Evolutionary conservation across 164 flowering plant species (phyloP).

Genomic region (Magnolia officinalis): DNA sequence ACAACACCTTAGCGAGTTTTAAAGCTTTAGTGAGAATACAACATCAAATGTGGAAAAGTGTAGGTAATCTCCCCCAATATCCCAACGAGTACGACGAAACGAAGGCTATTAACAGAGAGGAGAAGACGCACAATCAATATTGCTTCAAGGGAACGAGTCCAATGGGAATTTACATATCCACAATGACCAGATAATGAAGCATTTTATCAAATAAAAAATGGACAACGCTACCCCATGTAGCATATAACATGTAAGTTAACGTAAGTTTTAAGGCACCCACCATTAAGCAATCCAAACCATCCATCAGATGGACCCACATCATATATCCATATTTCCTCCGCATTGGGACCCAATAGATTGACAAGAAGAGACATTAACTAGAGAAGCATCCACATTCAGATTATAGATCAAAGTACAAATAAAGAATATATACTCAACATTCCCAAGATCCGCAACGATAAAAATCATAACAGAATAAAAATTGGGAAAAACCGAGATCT

Average conservation of each 20-base stretch:
- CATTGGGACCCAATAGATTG: no score
- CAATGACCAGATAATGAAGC: conserved; percentile 25
- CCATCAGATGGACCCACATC: no score
- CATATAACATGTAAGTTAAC: no score
- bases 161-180: conserved; percentile 2
- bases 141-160: conserved; percentile 30
- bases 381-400: no score
- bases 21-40: background rate
- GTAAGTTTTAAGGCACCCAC: background rate
- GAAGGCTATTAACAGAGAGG: background rate
- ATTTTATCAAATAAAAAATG: background rate
- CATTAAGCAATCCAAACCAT: no score
- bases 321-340: no score
- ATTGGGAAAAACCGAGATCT: conserved; percentile 1
- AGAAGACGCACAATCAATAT: conserved; percentile 7
- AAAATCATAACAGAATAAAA: background rate
- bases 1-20: no score
- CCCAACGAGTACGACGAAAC: background rate
- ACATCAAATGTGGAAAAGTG: background rate
- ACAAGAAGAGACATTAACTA: no score
- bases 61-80: background rate
- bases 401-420: no score
- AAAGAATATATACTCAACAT: conserved; percentile 3
- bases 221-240: no score
- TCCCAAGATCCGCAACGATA: background rate